Base-by-base conservation (phyloP, 345 rosid species). In the Eutrema japonicum region DNA sequence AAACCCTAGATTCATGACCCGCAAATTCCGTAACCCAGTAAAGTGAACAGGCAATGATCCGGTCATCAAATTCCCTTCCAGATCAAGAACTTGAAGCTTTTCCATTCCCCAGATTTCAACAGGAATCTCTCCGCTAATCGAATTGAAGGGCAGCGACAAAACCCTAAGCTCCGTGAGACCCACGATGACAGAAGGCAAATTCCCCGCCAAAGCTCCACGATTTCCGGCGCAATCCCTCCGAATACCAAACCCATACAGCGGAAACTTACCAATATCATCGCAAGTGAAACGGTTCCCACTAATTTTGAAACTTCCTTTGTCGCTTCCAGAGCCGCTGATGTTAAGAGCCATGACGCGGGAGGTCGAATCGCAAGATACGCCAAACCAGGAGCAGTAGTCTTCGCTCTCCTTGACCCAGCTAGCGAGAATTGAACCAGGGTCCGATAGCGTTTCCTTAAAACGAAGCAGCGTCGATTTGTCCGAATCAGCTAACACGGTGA, bases 21-120 rank as follows among this genome's bases (percentile, higher is more conserved):
- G 81, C 65, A 93, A 68, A 71, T 64, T 83, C 74, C 82, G 82
- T 47, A 87, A 72, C 70, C 90, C 89, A 0, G 70, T 22, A 72
- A 86, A 78, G 3, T 73, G 61, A 73, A 56, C 66, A 3, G 98
- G 97, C 72, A 91, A 85, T 80, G 51, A 84, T 84, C 82, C 82
- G 0, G 53, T 4, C 18, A 79, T 55, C 76, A 74, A 57, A 74
- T 89, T 89, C 14, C 91, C 97, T 72, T 93, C 98, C 14, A 93
- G 86, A 88, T 93, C 98, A 82, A 93, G 84, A 57, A 93, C 88
- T 74, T 89, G 91, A 48, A 93, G 79, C 80, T 86, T 91, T 71
- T 83, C 78, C 96, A 93, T 85, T 6, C 73, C 82, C 96, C 96
- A 91, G 32, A 93, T 78, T 77, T 84, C 94, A 22, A 52, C 26